Evolutionary conservation across 2,329 filamentous ascomycete species (phyloP).

Genomic region (Fusarium tjaetaba): DNA sequence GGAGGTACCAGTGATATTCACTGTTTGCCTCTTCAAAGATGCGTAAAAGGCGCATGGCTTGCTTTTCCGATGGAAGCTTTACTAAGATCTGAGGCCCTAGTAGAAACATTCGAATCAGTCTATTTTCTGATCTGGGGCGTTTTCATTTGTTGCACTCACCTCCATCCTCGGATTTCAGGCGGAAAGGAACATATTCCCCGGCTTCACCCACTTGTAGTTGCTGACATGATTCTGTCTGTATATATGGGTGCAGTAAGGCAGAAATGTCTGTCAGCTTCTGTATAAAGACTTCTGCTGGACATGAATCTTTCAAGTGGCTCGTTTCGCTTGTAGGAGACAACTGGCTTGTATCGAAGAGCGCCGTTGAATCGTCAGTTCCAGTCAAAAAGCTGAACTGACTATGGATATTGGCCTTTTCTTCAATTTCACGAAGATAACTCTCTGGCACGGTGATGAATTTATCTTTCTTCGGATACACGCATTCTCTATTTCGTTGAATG

Average conservation of each 20-base stretch:
- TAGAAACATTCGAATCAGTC: rapidly evolving
- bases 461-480: background rate
- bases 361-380: rapidly evolving
- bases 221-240: background rate
- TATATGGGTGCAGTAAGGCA: background rate
- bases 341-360: background rate
- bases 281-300: background rate
- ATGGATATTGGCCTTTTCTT: background rate
- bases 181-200: background rate
- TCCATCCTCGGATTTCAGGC: background rate
- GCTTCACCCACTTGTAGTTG: background rate
- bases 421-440: background rate
- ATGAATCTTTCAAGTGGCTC: background rate
- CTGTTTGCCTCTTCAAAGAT: background rate
- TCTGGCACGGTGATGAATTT: background rate
- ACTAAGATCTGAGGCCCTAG: background rate
- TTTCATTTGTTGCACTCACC: background rate
- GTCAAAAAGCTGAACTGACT: background rate
- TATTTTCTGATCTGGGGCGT: background rate
- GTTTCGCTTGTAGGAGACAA: background rate
- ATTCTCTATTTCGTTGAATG: background rate
- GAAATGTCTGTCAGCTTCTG: background rate
- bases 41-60: background rate
- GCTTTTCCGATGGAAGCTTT: background rate
- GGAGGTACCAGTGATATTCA: constrained; percentile 1